Base-by-base conservation (phyloP, 306 rosid species). In the Cicer pinnatifidum region DNA sequence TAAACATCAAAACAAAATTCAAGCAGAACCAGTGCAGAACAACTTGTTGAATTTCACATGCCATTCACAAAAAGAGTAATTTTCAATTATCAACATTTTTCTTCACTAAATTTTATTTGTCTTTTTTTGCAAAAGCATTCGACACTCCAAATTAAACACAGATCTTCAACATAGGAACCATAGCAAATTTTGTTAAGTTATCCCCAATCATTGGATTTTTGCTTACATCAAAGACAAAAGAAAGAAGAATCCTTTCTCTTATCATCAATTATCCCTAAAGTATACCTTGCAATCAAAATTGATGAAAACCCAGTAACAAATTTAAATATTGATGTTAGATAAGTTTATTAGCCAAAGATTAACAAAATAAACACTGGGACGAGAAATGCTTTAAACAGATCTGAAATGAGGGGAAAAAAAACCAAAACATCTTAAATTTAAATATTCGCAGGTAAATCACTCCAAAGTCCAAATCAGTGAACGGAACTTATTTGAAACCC, bases 1-100 rank as follows among this genome's bases (percentile, higher is more conserved):
- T 67, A 12, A 81, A 72, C 43, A 51, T 53, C 68, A 81, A 44
- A 67, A 19, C 8, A 67, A 35, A 43, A 69, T 47, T 44, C 81
- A 69, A 17, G 58, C 39, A 60, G 9, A 57, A 44, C 19, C n/a
- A 7, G 33, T 41, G 45, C 68, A n/a, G 9, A 15, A 65, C 61
- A 48, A 7, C 41, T 76, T 48, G 51, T 43, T 68, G 69, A 68
- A 38, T 67, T 77, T 52, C 69, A 44, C 53, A 75, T 13, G 45
- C 16, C 58, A 39, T 16, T 57, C 28, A 65, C 37, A 23, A 43
- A 74, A 45, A 78, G 41, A 75, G 52, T 2, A 44, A 72, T 19
- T 38, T 15, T 4, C 2, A 20, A 33, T 11, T 13, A 64, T 46
- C 40, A 54, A 69, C 17, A 69, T 23, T 69, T 37, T 11, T 50